Base-by-base conservation (phyloP, 768 basidiomycete species). In the Lentinula raphanica region DNA sequence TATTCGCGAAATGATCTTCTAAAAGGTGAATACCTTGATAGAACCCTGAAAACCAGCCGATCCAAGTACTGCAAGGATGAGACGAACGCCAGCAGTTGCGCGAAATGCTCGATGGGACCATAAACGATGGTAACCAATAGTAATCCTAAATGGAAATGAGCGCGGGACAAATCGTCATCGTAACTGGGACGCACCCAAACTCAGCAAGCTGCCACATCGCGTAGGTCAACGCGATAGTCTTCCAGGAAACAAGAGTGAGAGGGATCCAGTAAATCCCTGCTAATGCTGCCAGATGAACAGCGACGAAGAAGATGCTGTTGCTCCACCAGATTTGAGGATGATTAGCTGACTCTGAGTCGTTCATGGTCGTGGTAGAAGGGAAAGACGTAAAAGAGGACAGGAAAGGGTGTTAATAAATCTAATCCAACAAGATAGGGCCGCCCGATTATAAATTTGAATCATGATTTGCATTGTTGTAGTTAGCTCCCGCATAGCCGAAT, bases 31-130 rank as follows among this genome's bases (percentile, higher is more conserved):
- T 12, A 86, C 86, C 77, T 89, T 88, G 65, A 90, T 88, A 42
- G 86, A 88, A 2, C 90, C 90, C 65, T 92, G 90, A 62, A 90
- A 88, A 0, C 84, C 90, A 49, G 85, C 80, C 3, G 85, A 82
- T 0, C 90, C 90, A 67, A 91, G 71, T 28, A 80, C 70, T 19
- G 88, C 86, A 31, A 92, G 71, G 21, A 79, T 69, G 5, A 85
- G 62, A 11, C 88, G 77, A 39, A 88, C 80, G 9, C 74, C 74
- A 17, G 79, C 57, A 1, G 72, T 72, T 4, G 88, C 88, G 19
- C 78, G 77, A 68, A 88, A 90, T 1, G 88, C 77, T 3, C 81
- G 79, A 65, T 91, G 90, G 5, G 88, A 88, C 70, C 86, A 90
- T n/a, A 92, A 70, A 36, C 89, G 79, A 66, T 91, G 89, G 67